Evolutionary conservation across 805 yeast species (phyloP).

Genomic region (Blastobotrys muscicola): DNA sequence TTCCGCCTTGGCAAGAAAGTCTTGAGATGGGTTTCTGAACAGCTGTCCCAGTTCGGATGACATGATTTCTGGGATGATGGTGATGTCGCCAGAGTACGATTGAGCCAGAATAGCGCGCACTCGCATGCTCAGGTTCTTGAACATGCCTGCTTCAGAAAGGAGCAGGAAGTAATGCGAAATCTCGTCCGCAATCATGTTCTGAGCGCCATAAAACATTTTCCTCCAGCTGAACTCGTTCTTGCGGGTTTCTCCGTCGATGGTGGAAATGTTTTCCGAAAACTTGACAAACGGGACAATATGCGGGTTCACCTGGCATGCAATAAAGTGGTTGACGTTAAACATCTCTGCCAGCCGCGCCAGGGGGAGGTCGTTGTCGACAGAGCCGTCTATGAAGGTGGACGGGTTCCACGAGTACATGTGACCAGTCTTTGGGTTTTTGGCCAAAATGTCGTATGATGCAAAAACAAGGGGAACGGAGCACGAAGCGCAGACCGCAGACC

Average conservation of each 20-base stretch:
- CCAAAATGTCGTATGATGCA: slow-evolving; percentile 76
- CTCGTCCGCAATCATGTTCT: slow-evolving; percentile 58
- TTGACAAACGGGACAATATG: slow-evolving; percentile 81
- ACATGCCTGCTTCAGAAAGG: slow-evolving; percentile 65
- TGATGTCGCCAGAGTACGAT: slow-evolving; percentile 86
- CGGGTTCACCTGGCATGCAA: slow-evolving; percentile 96
- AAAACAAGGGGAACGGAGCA: slow-evolving; percentile 92
- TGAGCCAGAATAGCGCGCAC: slow-evolving; percentile 71
- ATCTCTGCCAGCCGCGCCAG: slow-evolving; percentile 83
- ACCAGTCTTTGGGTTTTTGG: slow-evolving; percentile 68
- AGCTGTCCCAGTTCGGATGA: slow-evolving; percentile 49
- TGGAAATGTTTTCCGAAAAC: slow-evolving; percentile 13
- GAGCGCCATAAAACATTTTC: slow-evolving; percentile 25
- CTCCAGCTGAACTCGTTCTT: slow-evolving; percentile 1
- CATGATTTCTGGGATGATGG: slow-evolving; percentile 73
- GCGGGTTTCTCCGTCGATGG: slow-evolving; percentile 19
- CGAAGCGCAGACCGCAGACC: slow-evolving; percentile 89
- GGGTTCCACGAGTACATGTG: slow-evolving; percentile 75
- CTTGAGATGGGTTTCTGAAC: slow-evolving; percentile 73
- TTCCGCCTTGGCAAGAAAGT: slow-evolving; percentile 57
- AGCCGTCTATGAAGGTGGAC: slow-evolving; percentile 84
- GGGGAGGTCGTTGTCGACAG: slow-evolving; percentile 91
- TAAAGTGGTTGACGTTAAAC: slow-evolving; percentile 95
- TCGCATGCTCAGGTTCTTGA: slow-evolving; percentile 63
- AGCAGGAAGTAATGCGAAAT: slow-evolving; percentile 68